Evolutionary conservation across 106 monocot genomes (phyloP).

Genomic region (Xerophyta viscosa): DNA sequence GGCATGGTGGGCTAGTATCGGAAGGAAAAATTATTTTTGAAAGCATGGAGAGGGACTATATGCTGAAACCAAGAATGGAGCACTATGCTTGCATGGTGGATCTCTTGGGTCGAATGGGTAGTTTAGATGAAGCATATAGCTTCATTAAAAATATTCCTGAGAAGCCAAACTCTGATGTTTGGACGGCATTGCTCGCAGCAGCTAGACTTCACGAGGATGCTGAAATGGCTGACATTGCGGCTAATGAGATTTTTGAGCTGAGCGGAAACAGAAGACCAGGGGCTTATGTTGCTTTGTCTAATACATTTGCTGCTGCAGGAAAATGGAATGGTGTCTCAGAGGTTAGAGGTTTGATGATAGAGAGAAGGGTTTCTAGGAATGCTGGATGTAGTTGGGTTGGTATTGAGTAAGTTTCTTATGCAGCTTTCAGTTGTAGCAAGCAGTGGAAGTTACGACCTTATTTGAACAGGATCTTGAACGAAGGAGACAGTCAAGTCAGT

Average conservation of each 20-base stretch:
- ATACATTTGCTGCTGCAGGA: conserved; percentile 65
- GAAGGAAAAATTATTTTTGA: conserved; percentile 50
- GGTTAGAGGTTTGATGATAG: conserved; percentile 82
- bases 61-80: conserved; percentile 70
- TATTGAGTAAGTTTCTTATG: conserved; percentile 6
- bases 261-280: conserved; percentile 51
- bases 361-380: conserved; percentile 53
- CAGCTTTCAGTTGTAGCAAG: no score
- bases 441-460: no score
- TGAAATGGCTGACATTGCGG: conserved; percentile 66
- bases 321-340: conserved; percentile 63
- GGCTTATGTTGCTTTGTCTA: conserved; percentile 87
- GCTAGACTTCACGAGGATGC: conserved; percentile 71
- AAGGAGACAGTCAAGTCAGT: no score
- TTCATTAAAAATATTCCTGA: conserved; percentile 61
- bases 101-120: conserved; percentile 59
- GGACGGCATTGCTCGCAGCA: conserved; percentile 82
- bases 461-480: no score
- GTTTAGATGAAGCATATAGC: conserved; percentile 43
- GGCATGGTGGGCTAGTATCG: conserved; percentile 60
- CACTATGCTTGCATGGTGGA: conserved; percentile 94
- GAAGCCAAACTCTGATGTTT: conserved; percentile 70
- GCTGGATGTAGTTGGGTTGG: conserved; percentile 59
- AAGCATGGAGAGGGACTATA: conserved; percentile 66
- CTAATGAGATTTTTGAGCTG: conserved; percentile 64